Conservation (phyloP, 129 eudicot species). For the Glebionis coronaria region DNA sequence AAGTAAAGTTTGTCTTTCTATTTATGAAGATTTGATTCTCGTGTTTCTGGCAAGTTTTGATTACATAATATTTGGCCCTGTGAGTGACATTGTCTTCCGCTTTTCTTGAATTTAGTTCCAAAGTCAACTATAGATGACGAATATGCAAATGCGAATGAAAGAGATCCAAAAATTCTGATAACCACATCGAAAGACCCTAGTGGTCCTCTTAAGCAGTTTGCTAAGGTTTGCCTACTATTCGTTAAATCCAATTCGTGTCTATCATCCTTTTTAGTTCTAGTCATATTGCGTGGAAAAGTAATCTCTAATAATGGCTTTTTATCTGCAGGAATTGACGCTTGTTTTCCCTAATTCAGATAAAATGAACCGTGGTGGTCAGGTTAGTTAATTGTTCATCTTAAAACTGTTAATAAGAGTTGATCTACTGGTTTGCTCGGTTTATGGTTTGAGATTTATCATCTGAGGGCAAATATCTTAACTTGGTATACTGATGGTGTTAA, state of each 20-base stretch:
- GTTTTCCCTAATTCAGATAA: constrained; percentile 86
- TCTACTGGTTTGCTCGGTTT: not conserved
- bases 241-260: not conserved
- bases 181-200: constrained; percentile 93
- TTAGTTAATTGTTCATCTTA: constrained; percentile 29
- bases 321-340: constrained; percentile 75
- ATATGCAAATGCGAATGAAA: constrained; percentile 76
- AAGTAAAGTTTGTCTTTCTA: not conserved
- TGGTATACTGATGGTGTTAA: too few relatives aligned
- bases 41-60: not conserved
- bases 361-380: constrained; percentile 98
- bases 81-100: not conserved
- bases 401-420: not conserved
- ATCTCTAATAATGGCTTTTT: not conserved
- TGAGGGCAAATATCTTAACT: too few relatives aligned
- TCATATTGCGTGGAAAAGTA: constrained; percentile 1
- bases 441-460: too few relatives aligned
- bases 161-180: constrained; percentile 84
- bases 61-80: not conserved
- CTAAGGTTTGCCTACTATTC: constrained; percentile 50
- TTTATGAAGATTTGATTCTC: too few relatives aligned
- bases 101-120: constrained; percentile 55
- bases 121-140: constrained; percentile 86
- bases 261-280: constrained; percentile 1
- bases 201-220: constrained; percentile 90